Base-by-base conservation (phyloP, 1,284 basidiomycete genomes). In the Ganoderma leucocontextum region DNA sequence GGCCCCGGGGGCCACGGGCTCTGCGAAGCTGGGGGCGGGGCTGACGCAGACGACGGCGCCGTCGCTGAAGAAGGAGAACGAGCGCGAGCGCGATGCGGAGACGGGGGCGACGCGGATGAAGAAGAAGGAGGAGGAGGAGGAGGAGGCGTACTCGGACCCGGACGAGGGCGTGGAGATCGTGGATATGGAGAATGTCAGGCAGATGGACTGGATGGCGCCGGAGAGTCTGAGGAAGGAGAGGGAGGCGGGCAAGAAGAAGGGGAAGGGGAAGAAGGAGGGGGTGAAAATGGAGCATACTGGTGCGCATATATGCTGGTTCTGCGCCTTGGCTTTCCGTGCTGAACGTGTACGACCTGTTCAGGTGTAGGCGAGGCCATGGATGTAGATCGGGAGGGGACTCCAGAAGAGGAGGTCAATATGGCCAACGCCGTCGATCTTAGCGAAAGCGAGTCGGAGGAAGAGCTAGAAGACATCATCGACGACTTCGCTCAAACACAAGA, bases 161-260 rank as follows among this genome's bases (percentile, higher is more conserved):
- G 95, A 96, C 75, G 93, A 95, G 66, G 93, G 92, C 10, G 89
- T 92, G n/a, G 91, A 93, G 77, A 93, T 95, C 64, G 85, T 98
- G 62, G 95, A 97, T 76, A 95, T 98, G 84, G 91, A 93, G 66
- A 85, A 91, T 66, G 91, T 98, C 15, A 83, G 87, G 57, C 83
- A 87, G 67, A 89, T 97, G 85, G 94, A 95, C 77, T 96, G 92
- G 86, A 94, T 94, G 85, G 95, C 95, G 2, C 95, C 95, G 0
- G 95, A 96, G 73, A 90, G 87, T 67, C 77, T 97, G 67, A 85
- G 84, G 63, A 90, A 86, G 73, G 89, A 90, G 73, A 83, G 80
- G 52, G 81, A 81, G n/a, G 76, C 78, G 41, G 74, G 74, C 63
- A 82, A 82, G 70, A 87, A 82, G 29, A 29, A 80, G 69, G 85